Evolutionary conservation across 306 rosid genomes (phyloP).

Genomic region (Mucuna pruriens): DNA sequence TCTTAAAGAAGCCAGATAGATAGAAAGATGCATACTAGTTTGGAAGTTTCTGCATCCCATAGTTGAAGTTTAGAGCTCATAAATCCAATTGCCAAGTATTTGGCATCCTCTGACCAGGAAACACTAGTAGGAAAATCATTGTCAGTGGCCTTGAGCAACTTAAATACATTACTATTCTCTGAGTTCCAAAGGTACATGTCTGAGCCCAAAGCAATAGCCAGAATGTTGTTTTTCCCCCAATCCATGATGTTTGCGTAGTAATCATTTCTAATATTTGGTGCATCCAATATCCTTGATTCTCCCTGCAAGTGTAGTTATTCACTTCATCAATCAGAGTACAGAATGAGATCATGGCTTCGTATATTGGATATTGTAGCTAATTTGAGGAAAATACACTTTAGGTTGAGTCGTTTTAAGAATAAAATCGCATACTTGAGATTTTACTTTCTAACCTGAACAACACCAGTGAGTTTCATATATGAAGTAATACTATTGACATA

Average conservation of each 20-base stretch:
- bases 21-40: conserved; percentile 45
- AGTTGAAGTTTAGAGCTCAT: conserved; percentile 63
- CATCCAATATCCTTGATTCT: conserved; percentile 69
- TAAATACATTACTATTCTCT: conserved; percentile 39
- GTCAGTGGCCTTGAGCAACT: conserved; percentile 44
- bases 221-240: conserved; percentile 72
- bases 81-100: conserved; percentile 57
- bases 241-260: conserved; percentile 69
- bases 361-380: not conserved
- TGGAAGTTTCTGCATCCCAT: conserved; percentile 75
- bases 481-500: not conserved
- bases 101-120: conserved; percentile 67
- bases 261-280: conserved; percentile 70
- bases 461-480: too few relatives aligned
- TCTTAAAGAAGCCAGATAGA: conserved; percentile 1
- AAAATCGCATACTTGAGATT: too few relatives aligned
- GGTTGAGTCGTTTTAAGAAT: too few relatives aligned
- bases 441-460: too few relatives aligned
- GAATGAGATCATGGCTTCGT: not conserved
- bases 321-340: conserved; percentile 12
- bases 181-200: conserved; percentile 76
- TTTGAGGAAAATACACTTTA: not conserved
- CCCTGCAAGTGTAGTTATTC: conserved; percentile 43
- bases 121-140: conserved; percentile 62
- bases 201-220: conserved; percentile 66